Evolutionary conservation across 192 early-diverging fungal genomes (phyloP).

Genomic region (Backusella liffmaniae): DNA sequence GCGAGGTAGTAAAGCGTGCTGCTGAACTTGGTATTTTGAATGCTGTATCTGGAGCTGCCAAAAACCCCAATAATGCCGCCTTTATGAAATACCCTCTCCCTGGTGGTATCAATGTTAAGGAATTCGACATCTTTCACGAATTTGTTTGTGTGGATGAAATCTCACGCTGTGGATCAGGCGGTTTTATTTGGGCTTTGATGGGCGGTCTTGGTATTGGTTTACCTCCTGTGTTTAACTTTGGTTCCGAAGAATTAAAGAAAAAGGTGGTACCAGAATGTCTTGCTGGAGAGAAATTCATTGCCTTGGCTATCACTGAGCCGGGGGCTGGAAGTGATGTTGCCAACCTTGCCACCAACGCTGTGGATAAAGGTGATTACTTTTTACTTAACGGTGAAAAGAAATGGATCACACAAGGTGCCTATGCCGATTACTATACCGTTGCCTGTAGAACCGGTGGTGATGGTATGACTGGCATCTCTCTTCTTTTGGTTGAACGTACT

Average conservation of each 20-base stretch:
- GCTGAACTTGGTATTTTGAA: conserved; percentile 68
- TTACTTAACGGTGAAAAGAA: conserved; percentile 69
- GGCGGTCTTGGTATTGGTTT: conserved; percentile 57
- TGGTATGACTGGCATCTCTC: conserved; percentile 79
- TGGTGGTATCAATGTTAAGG: conserved; percentile 45
- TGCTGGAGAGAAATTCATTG: conserved; percentile 69
- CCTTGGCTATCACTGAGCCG: conserved; percentile 77
- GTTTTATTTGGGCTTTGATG: conserved; percentile 75
- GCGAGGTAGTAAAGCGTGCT: conserved; percentile 61
- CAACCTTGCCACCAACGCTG: conserved; percentile 24
- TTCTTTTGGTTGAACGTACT: conserved; percentile 87
- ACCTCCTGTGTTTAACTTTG: conserved; percentile 73
- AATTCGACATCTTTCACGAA: conserved; percentile 72
- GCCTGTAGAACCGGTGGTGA: conserved; percentile 80
- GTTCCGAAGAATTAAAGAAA: conserved; percentile 60
- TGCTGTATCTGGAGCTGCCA: conserved; percentile 54
- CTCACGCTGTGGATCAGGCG: conserved; percentile 74
- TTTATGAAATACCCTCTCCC: conserved; percentile 38
- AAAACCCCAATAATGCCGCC: conserved; percentile 18
- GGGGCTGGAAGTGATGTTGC: conserved; percentile 77
- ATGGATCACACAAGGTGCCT: conserved; percentile 97
- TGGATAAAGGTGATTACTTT: no score
- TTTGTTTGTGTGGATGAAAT: conserved; percentile 79
- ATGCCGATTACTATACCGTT: conserved; percentile 89
- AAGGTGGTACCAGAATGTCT: conserved; percentile 61